A percentile compares a stretch with the other conserved stretches of the same genome.
Conservation (phyloP, 1,284 basidiomycete species). For the Neonothopanus nambi region DNA sequence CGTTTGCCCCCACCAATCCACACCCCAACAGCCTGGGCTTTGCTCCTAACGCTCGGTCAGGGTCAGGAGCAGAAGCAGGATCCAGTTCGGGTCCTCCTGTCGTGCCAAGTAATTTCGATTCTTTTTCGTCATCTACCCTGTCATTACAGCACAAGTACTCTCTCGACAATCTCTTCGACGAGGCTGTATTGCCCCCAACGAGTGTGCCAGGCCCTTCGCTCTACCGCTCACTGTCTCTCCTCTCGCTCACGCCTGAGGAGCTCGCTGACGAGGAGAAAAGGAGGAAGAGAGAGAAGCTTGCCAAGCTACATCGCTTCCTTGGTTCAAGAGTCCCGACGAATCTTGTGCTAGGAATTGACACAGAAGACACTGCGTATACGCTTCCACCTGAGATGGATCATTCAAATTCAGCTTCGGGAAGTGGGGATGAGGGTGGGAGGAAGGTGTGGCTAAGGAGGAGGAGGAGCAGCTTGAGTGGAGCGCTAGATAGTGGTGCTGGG, state of each 20-base stretch:
- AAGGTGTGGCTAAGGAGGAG: constrained; percentile 49
- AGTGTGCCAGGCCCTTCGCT: too few relatives aligned
- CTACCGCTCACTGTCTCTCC: constrained; percentile 18
- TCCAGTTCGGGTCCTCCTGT: too few relatives aligned
- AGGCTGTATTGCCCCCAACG: too few relatives aligned
- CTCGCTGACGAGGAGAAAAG: constrained; percentile 60
- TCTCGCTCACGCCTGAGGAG: constrained; percentile 45
- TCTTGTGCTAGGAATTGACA: constrained; percentile 57
- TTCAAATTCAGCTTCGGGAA: constrained; percentile 4
- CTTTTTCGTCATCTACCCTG: too few relatives aligned
- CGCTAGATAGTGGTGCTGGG: constrained; percentile 33
- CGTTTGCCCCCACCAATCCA: too few relatives aligned
- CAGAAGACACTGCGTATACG: constrained; percentile 29
- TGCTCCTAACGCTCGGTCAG: too few relatives aligned
- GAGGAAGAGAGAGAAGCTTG: constrained; percentile 70
- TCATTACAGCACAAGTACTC: too few relatives aligned
- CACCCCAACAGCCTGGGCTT: too few relatives aligned
- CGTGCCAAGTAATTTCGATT: too few relatives aligned
- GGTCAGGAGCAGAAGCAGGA: too few relatives aligned
- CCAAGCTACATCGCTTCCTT: constrained; percentile 78
- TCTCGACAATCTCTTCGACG: too few relatives aligned
- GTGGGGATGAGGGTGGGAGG: constrained; percentile 11
- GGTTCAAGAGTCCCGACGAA: constrained; percentile 73
- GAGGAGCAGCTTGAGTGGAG: constrained; percentile 56
- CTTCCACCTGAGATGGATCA: constrained; percentile 4